Percentiles rank a stretch among this genome's conserved stretches.
phyloP scores from a whole-genome alignment of 345 rosid species.

The Boechera stricta region DNA sequence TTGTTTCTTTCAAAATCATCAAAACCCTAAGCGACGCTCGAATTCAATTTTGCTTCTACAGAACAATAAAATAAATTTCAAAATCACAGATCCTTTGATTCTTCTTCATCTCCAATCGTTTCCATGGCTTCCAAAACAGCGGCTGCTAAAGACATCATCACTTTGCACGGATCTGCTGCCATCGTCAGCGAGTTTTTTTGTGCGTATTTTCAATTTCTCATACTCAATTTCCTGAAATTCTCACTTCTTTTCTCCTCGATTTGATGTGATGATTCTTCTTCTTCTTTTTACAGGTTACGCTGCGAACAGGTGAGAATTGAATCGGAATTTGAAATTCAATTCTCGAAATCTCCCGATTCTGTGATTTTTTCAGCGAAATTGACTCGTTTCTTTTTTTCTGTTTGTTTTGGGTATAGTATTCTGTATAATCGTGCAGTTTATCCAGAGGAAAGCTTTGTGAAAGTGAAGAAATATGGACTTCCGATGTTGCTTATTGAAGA shows the following conservation, averaged over 20 bases:
- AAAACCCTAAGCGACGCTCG: constrained; percentile 6
- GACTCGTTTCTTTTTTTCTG: constrained; percentile 11
- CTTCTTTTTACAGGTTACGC: constrained; percentile 74
- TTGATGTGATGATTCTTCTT: constrained; percentile 15
- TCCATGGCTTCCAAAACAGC: constrained; percentile 73
- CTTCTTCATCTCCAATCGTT: background rate
- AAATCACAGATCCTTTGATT: background rate
- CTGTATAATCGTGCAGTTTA: constrained; percentile 95
- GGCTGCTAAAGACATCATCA: constrained; percentile 92
- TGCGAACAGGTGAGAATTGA: constrained; percentile 75
- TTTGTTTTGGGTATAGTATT: constrained; percentile 54
- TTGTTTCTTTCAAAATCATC: background rate
- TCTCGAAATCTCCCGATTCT: background rate
- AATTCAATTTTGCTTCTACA: background rate
- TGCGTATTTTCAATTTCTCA: constrained; percentile 32
- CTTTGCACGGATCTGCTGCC: constrained; percentile 95
- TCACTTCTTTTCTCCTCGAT: constrained; percentile 2
- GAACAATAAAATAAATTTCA: background rate
- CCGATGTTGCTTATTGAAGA: constrained; percentile 91
- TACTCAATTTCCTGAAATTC: background rate
- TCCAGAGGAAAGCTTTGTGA: constrained; percentile 87
- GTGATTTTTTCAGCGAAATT: constrained; percentile 18
- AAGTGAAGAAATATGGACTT: constrained; percentile 97
- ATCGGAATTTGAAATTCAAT: constrained; percentile 3
- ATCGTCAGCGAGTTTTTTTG: constrained; percentile 98